Conservation (phyloP, 306 rosid genomes). For the Cucumis cinereus region DNA sequence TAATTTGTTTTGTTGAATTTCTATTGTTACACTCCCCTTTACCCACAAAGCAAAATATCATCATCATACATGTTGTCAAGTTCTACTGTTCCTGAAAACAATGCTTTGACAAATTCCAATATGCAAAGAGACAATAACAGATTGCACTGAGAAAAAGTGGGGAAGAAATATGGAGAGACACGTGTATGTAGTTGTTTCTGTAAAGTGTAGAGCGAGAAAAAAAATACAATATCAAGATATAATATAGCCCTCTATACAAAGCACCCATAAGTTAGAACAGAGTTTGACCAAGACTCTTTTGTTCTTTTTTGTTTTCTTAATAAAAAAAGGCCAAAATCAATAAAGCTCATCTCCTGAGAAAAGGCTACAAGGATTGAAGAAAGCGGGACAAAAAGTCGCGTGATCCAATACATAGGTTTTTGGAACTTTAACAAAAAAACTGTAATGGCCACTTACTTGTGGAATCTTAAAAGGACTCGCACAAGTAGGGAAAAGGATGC, state of each 20-base stretch:
- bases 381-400: constrained; percentile 8
- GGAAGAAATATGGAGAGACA: background rate
- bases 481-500: constrained; percentile 9
- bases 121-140: background rate
- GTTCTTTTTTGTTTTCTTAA: background rate
- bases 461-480: constrained; percentile 10
- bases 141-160: background rate
- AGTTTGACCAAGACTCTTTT: background rate
- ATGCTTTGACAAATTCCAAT: background rate
- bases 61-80: background rate
- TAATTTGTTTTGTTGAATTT: constrained; percentile 4
- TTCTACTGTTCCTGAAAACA: constrained; percentile 1
- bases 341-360: constrained; percentile 2
- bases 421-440: constrained; percentile 10
- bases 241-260: constrained; percentile 7
- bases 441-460: constrained; percentile 12
- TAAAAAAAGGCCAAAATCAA: background rate
- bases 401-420: constrained; percentile 1
- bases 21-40: constrained; percentile 9
- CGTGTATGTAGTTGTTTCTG: background rate
- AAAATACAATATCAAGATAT: background rate
- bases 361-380: constrained; percentile 1
- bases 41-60: constrained; percentile 1
- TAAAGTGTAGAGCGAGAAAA: background rate
- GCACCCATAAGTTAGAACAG: background rate